phyloP scores from a whole-genome alignment of 169 alveolate genomes.

The Plasmodium cynomolgi region DNA sequence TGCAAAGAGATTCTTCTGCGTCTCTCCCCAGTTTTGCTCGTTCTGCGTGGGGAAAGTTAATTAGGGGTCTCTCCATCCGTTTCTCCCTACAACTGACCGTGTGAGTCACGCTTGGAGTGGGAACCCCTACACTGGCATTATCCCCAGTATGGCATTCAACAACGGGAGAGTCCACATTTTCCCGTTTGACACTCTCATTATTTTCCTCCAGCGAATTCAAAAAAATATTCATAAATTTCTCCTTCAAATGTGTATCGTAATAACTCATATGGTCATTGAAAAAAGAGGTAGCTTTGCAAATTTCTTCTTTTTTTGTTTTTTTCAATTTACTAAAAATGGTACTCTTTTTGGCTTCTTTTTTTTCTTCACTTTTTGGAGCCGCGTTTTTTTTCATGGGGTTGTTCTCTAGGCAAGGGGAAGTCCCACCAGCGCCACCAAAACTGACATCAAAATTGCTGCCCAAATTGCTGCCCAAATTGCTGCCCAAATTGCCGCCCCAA shows the following conservation, averaged over 20 bases:
- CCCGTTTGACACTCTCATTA: not conserved
- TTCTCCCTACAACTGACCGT: not conserved
- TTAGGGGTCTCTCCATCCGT: not conserved
- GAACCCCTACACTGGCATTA: not conserved
- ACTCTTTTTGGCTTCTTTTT: not conserved
- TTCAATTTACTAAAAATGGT: constrained; percentile 4
- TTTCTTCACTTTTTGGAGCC: not conserved
- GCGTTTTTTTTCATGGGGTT: not conserved
- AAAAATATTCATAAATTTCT: constrained; percentile 43
- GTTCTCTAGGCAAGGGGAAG: not conserved
- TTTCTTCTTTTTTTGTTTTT: constrained; percentile 9
- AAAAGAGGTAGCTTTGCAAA: constrained; percentile 22
- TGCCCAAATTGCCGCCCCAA: too few relatives aligned
- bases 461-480: too few relatives aligned
- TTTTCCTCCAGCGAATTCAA: not conserved
- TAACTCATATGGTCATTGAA: constrained; percentile 34
- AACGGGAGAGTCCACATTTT: not conserved
- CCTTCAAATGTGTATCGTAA: constrained; percentile 64
- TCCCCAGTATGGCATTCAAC: not conserved
- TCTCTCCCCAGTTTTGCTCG: not conserved
- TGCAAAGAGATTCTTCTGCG: not conserved
- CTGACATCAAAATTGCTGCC: too few relatives aligned
- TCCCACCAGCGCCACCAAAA: not conserved
- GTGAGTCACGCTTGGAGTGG: not conserved
- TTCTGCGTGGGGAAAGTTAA: not conserved